A percentile compares a stretch with the other conserved stretches of the same genome.
These are phyloP conservation scores for Macrolepiota fuliginosa DNA, from an alignment of 768 basidiomycete genomes.

Conservation along the genomic window DNA sequence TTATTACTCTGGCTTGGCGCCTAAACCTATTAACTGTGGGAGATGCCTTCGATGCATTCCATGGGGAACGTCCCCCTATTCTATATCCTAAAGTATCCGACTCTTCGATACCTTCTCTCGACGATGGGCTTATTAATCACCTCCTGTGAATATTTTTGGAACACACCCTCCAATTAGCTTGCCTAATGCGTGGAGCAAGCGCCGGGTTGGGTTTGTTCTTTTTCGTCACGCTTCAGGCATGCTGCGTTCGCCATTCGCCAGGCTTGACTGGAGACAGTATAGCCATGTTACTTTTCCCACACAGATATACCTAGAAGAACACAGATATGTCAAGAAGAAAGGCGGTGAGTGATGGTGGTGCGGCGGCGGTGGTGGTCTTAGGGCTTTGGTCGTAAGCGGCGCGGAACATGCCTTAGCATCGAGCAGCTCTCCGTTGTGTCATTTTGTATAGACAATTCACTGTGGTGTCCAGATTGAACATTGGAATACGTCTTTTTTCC, in stretches of 20 bases:
- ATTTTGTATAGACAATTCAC: too few relatives aligned
- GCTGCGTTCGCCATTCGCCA: not conserved
- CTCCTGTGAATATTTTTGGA: not conserved
- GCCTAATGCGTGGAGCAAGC: not conserved
- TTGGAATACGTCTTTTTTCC: not conserved
- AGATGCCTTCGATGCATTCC: not conserved
- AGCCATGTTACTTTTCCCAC: not conserved
- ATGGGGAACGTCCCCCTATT: not conserved
- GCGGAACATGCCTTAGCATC: not conserved
- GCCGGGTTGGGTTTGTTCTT: not conserved
- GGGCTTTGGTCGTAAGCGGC: not conserved
- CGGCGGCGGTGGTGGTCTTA: not conserved
- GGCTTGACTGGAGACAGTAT: not conserved
- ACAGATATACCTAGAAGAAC: not conserved
- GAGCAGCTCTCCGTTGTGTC: not conserved
- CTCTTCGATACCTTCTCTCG: not conserved
- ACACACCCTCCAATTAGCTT: not conserved
- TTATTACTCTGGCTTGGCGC: not conserved
- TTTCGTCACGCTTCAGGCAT: not conserved
- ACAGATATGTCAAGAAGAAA: too few relatives aligned
- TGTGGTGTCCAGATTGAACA: not conserved
- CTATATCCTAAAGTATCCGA: constrained; percentile 3
- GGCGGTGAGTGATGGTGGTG: not conserved
- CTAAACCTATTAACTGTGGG: not conserved
- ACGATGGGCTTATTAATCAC: not conserved